Evolutionary conservation across 2,329 filamentous ascomycete genomes (phyloP).

Genomic region (Pestalotiopsis sp.): DNA sequence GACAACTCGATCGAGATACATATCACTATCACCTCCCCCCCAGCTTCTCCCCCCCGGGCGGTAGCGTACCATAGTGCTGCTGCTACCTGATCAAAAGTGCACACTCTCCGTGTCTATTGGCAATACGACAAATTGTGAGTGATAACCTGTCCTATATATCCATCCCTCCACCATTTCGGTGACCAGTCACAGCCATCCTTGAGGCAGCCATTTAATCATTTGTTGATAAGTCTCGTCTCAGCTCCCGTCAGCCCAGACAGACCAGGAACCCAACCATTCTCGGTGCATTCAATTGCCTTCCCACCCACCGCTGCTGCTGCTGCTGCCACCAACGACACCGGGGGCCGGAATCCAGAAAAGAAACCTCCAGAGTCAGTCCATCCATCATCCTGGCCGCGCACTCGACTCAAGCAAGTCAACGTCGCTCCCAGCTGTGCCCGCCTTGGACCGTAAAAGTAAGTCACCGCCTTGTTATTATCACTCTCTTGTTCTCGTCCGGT

Average conservation of each 20-base stretch:
- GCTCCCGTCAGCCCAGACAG: constrained; percentile 5
- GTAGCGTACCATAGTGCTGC: neutral
- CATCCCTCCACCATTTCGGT: neutral
- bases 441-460: constrained; percentile 6
- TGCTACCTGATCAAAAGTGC: neutral
- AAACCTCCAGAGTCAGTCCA: neutral
- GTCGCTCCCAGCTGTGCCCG: neutral
- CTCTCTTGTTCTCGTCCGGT: neutral
- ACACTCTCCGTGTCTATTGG: neutral
- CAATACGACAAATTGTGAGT: neutral
- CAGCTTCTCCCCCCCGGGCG: neutral
- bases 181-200: neutral
- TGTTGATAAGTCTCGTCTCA: constrained; percentile 7
- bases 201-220: constrained; percentile 4
- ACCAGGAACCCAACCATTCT: neutral
- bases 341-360: constrained; percentile 6
- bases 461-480: neutral
- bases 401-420: constrained; percentile 6
- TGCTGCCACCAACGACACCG: neutral
- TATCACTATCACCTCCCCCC: neutral
- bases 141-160: neutral
- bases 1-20: neutral
- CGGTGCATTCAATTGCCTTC: neutral
- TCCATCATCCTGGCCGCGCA: neutral
- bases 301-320: neutral